These are phyloP conservation scores for Pyrenula massariospora DNA, from an alignment of 495 filamentous ascomycete genomes.

Conservation along the genomic window DNA sequence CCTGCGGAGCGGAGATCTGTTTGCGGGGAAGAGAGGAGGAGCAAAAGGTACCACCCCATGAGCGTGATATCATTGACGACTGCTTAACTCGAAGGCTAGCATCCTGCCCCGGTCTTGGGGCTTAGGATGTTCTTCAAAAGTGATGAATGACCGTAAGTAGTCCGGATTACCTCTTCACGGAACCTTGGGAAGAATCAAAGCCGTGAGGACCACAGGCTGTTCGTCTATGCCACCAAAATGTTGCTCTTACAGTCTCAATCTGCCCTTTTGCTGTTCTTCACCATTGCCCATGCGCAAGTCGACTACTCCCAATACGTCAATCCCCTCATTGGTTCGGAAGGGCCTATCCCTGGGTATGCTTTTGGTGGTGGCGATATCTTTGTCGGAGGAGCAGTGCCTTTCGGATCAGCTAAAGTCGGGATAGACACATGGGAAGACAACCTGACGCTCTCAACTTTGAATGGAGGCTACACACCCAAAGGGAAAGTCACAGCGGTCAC, in stretches of 20 bases:
- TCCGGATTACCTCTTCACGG: neutral
- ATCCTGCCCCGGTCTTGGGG: too few species aligned
- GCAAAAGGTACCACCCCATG: neutral
- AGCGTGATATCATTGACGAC: neutral
- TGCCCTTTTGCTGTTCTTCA: neutral
- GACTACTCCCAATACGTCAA: slow-evolving; percentile 39
- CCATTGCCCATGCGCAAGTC: neutral
- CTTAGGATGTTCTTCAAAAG: too few species aligned
- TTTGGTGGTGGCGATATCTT: slow-evolving; percentile 55
- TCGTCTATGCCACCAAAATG: too few species aligned
- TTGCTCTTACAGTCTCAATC: neutral
- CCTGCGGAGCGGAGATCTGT: neutral
- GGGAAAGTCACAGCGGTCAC: slow-evolving; percentile 59
- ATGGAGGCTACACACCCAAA: slow-evolving; percentile 48
- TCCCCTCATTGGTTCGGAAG: slow-evolving; percentile 23
- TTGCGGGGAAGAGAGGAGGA: neutral
- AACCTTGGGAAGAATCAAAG: neutral
- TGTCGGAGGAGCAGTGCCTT: slow-evolving; percentile 50
- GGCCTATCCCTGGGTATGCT: slow-evolving; percentile 17
- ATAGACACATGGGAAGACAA: slow-evolving; percentile 45
- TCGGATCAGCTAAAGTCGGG: slow-evolving; percentile 57
- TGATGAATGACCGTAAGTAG: too few species aligned
- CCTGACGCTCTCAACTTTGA: slow-evolving; percentile 31
- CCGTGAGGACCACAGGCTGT: too few species aligned
- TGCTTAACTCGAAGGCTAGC: neutral